Evolutionary conservation across 805 yeast species (phyloP), one percentile per base, ranked within the genome.

Genomic region (Lipomyces spencermartinsiae): DNA sequence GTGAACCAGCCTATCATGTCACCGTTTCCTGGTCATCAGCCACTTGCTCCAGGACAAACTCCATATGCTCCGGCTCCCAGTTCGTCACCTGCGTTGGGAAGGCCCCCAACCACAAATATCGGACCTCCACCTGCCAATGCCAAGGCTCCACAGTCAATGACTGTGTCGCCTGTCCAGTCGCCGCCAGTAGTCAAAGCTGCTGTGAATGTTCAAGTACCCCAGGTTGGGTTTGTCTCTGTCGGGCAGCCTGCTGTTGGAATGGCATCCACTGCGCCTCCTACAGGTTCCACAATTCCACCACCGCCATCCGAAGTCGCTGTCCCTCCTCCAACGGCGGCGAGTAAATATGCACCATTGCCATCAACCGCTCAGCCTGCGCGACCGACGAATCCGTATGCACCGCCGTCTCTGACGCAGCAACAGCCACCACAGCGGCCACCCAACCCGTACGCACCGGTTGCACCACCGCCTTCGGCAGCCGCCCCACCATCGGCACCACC

Each of bases 321-420:
- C 43, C 77, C 80, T 19, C 74, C 73, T 49, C 74, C 72, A 10
- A 59, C 74, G 43, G 10, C 46, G 4, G 55, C 16, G 10, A 46
- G 59, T 37, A 64, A 33, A 60, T 63, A n/a, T 22, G 69, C 70
- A 5, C 64, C 70, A 4, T 67, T 68, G 9, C 63, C 66, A 7
- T 58, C 73, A n/a, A 73, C 77, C 31, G 76, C 51, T 74, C 75
- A 10, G 39, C 75, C 76, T n/a, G 71, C 76, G 1, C 78, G 80
- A 10, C 77, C 80, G 29, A 62, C 73, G 64, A 80, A 80, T 71
- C 82, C 84, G 57, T 82, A 81, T 68, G 84, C 83, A 9, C 80
- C 83, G 37, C 66, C 68, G n/a, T 62, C 64, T 31, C 65, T 60
- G 53, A 16, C 67, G 31, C 59, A 19, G 31, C 64, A 9, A 35